Evolutionary conservation across 2,329 filamentous ascomycete species (phyloP), one percentile per base, ranked within the genome.

Genomic region (Xylariales sp.): DNA sequence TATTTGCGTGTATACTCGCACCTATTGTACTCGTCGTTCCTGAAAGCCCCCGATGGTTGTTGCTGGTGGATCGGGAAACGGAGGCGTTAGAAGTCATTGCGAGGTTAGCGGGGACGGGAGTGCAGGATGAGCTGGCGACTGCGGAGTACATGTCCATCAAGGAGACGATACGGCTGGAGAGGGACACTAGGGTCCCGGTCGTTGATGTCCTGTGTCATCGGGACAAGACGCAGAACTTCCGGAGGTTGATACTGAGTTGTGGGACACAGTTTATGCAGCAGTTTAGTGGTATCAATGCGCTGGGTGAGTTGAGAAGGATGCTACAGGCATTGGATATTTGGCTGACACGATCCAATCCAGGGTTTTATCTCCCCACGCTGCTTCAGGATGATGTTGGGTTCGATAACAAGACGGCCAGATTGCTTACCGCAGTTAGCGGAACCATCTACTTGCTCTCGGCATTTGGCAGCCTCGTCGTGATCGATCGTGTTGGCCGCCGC

Each of bases 331-430:
- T 12, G 14, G 18, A 9, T 19, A 16, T 8, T 14, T 18, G 4
- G n/a, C 3, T n/a, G n/a, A 18, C 11, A 4, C 29, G 19, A 32
- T 15, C 27, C n/a, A n/a, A n/a, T n/a, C n/a, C n/a, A 47, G 65
- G 65, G 3, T 69, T 68, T 45, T 69, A 69, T 42, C 59, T 81
- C 0, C 76, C 77, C 0, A 78, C 73, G 0, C 65, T 82, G 0
- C 56, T 82, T 2, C 74, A 76, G 40, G 55, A 74, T 33, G 75
- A 67, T 5, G 74, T 82, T 6, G 76, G 76, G 0, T 66, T 80
- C 19, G 58, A 58, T 21, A 65, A 78, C 43, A 64, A 64, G 29
- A 67, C 72, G 51, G 70, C 73, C 3, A 66, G 77, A 4, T 58
- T 82, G 0, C 62, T 82, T 14, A 70, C 77, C 2, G 78, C 73